phyloP scores from a whole-genome alignment of 108 stramenopile species.

The Nitzschia palea region DNA sequence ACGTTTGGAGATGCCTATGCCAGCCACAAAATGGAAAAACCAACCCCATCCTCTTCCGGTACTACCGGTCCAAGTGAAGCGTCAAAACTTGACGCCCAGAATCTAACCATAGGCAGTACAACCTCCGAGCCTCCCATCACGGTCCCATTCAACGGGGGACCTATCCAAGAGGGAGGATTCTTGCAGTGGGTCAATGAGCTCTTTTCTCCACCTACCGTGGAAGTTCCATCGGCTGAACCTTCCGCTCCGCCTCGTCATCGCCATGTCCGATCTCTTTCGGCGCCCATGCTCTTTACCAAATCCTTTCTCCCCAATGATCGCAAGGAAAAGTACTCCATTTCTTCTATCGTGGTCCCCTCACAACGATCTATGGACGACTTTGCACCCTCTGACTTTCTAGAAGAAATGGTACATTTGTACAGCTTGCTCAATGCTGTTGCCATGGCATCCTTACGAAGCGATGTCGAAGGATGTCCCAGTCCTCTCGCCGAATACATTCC shows the following conservation, averaged over 20 bases:
- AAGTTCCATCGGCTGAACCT: constrained; percentile 31
- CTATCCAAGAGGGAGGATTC: neutral
- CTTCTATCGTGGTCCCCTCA: neutral
- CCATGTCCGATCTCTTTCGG: constrained; percentile 42
- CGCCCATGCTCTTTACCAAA: neutral
- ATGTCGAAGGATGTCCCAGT: constrained; percentile 52
- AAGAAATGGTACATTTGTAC: constrained; percentile 71
- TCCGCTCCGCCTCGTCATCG: constrained; percentile 57
- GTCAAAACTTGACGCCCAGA: too few relatives aligned
- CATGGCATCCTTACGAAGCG: constrained; percentile 60
- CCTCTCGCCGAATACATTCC: constrained; percentile 63
- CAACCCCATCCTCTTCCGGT: too few relatives aligned
- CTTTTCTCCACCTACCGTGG: neutral
- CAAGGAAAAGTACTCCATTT: neutral
- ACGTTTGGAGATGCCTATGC: neutral
- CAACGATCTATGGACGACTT: neutral
- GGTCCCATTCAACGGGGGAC: neutral
- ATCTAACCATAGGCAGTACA: neutral
- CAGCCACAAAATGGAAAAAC: too few relatives aligned
- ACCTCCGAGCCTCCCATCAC: neutral
- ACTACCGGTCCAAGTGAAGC: too few relatives aligned
- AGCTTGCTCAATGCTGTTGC: constrained; percentile 66
- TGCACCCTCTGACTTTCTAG: constrained; percentile 59
- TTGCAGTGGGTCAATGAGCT: neutral
- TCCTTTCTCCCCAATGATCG: constrained; percentile 7